phyloP scores from a whole-genome alignment of 1,139 yeast genomes.

The Pichia sp. region DNA sequence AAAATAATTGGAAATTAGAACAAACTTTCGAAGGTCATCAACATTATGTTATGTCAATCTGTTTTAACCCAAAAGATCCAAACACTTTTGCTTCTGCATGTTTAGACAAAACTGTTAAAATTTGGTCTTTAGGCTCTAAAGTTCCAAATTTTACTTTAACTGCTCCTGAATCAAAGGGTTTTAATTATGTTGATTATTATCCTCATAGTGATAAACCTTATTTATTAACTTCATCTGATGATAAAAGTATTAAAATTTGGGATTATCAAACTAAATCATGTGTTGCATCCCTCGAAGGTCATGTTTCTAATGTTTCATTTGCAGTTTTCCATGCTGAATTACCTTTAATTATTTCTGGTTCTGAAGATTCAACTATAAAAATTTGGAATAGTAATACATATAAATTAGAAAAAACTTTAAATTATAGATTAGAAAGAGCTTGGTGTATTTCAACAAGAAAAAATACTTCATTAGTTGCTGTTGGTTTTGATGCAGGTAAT shows the following conservation, averaged over 20 bases:
- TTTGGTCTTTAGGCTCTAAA: conserved; percentile 92
- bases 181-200: conserved; percentile 91
- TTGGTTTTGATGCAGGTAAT: conserved; percentile 94
- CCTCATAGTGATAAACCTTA: conserved; percentile 97
- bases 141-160: conserved; percentile 84
- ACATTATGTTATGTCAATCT: conserved; percentile 90
- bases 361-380: conserved; percentile 75
- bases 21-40: conserved; percentile 94
- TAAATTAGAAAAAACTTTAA: conserved; percentile 82
- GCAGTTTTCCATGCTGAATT: conserved; percentile 96
- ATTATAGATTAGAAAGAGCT: conserved; percentile 88
- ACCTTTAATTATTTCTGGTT: conserved; percentile 79
- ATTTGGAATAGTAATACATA: conserved; percentile 78
- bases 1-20: conserved; percentile 79
- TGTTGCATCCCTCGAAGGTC: conserved; percentile 92
- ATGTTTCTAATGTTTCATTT: conserved; percentile 87
- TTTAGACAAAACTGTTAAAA: conserved; percentile 90
- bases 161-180: conserved; percentile 91
- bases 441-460: conserved; percentile 88
- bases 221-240: conserved; percentile 88
- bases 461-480: conserved; percentile 73
- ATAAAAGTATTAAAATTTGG: conserved; percentile 86
- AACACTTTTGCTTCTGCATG: conserved; percentile 97
- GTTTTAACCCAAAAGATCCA: conserved; percentile 95
- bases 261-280: conserved; percentile 96